Base-by-base conservation (phyloP, 371 early-diverging fungal genomes). In the Quaeritorhiza haematococci region DNA sequence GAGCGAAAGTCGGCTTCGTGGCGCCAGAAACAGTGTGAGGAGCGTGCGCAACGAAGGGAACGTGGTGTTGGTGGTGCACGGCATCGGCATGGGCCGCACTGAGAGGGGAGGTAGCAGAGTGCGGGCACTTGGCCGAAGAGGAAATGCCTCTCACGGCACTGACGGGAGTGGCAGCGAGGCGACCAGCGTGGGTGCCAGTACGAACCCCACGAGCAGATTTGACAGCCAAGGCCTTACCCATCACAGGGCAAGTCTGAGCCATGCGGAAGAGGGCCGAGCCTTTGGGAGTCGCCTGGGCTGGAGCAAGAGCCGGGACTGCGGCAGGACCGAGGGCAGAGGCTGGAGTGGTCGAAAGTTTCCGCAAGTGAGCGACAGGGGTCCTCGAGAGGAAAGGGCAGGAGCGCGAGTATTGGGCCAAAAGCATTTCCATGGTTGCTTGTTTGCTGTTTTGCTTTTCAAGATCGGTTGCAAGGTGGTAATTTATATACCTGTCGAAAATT, bases 191-290 rank as follows among this genome's bases (percentile, higher is more conserved):
- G 32, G 48, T 3, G 33, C 21, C 42, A 29, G 27, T 7, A 3
- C 59, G n/a, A 33, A 33, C 21, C 41, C 33, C 46, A 24, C 56
- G 48, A 53, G 32, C 64, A 19, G 84, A 70, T 68, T 84, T 88
- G 38, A 82, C 72, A 59, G 85, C 82, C 53, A 92, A 76, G 44
- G 90, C 93, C 64, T 79, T 74, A 61, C 88, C 84, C 86, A 96
- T 93, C 43, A 96, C 86, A 29, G 96, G 96, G 66, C 96, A 96
- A 67, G 83, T 79, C 67, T 84, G 76, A 41, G 94, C 96, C 76
- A 84, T 84, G 49, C 66, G 77, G 63, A 91, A 66, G 19, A 94
- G 82, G 49, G 82, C 81, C n/a, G 56, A 73, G 48, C 66, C 72
- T 51, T 72, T 63, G 38, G 78, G 59, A 15, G 81, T 69, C 24